phyloP scores from a whole-genome alignment of 345 rosid species.

The Zanthoxylum bungeanum region DNA sequence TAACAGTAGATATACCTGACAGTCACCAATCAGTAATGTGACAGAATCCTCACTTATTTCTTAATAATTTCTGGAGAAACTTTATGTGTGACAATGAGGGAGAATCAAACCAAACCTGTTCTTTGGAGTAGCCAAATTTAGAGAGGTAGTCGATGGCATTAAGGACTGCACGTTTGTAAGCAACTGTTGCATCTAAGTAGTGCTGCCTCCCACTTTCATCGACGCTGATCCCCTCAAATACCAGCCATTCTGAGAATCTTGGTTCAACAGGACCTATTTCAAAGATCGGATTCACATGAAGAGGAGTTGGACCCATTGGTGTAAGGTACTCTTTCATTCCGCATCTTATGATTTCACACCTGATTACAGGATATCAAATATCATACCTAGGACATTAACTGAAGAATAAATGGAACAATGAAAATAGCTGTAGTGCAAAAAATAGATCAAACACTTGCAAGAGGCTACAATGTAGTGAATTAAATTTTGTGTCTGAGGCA shows the following conservation, averaged over 20 bases:
- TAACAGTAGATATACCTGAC: constrained; percentile 72
- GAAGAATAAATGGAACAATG: too few species aligned
- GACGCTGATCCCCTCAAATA: constrained; percentile 91
- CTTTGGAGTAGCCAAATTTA: constrained; percentile 92
- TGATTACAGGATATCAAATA: too few species aligned
- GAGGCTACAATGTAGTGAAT: too few species aligned
- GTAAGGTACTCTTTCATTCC: constrained; percentile 95
- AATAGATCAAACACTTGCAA: too few species aligned
- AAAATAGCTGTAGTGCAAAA: too few species aligned
- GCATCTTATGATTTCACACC: constrained; percentile 78
- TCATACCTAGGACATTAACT: too few species aligned
- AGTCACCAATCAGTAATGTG: too few species aligned
- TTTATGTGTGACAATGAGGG: not conserved
- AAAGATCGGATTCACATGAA: constrained; percentile 88
- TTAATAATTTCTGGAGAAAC: too few species aligned
- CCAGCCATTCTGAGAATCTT: constrained; percentile 90
- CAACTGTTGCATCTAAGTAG: constrained; percentile 79
- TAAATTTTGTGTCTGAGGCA: too few species aligned
- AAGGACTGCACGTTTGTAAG: constrained; percentile 84
- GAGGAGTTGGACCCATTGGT: constrained; percentile 90
- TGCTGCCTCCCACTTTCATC: constrained; percentile 86
- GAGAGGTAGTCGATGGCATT: constrained; percentile 87
- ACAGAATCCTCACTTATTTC: too few species aligned
- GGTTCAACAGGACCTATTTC: constrained; percentile 95
- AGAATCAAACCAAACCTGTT: constrained; percentile 66